phyloP scores from a whole-genome alignment of 441 rosid species.

The Aleurites moluccanus region DNA sequence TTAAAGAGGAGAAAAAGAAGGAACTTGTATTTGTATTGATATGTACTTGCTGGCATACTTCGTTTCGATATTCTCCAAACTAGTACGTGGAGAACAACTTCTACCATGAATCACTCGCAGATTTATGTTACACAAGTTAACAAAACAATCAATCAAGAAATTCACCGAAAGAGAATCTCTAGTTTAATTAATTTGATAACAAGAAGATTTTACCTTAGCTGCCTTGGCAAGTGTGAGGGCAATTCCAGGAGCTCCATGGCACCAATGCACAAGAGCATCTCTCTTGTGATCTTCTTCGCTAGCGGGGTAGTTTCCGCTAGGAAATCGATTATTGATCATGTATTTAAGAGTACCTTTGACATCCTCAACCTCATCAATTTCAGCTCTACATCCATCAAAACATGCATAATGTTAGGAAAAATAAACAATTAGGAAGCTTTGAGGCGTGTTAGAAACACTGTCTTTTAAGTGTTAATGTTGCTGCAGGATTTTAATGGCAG shows the following conservation, averaged over 20 bases:
- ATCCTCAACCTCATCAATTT: slow-evolving; percentile 55
- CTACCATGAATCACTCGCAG: neutral
- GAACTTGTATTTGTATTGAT: neutral
- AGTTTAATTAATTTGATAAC: neutral
- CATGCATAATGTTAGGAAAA: too few relatives aligned
- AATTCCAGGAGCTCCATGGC: slow-evolving; percentile 73
- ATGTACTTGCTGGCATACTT: neutral
- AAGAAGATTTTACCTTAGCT: slow-evolving; percentile 40
- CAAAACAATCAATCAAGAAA: neutral
- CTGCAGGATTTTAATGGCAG: too few relatives aligned
- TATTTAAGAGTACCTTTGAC: slow-evolving; percentile 58
- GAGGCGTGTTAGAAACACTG: too few relatives aligned
- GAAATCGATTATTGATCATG: slow-evolving; percentile 56
- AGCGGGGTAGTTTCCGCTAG: slow-evolving; percentile 58
- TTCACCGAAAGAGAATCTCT: neutral
- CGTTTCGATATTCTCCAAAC: neutral
- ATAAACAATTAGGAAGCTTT: too few relatives aligned
- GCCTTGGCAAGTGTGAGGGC: slow-evolving; percentile 63
- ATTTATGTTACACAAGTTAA: neutral
- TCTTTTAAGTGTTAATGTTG: too few relatives aligned
- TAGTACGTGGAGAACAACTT: neutral
- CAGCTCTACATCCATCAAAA: slow-evolving; percentile 63
- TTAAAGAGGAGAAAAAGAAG: neutral
- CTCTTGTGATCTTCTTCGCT: slow-evolving; percentile 55
- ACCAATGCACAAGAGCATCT: slow-evolving; percentile 74